Evolutionary conservation across 2,329 filamentous ascomycete species (phyloP), one percentile per base, ranked within the genome.

Genomic region (Dothistroma pini): DNA sequence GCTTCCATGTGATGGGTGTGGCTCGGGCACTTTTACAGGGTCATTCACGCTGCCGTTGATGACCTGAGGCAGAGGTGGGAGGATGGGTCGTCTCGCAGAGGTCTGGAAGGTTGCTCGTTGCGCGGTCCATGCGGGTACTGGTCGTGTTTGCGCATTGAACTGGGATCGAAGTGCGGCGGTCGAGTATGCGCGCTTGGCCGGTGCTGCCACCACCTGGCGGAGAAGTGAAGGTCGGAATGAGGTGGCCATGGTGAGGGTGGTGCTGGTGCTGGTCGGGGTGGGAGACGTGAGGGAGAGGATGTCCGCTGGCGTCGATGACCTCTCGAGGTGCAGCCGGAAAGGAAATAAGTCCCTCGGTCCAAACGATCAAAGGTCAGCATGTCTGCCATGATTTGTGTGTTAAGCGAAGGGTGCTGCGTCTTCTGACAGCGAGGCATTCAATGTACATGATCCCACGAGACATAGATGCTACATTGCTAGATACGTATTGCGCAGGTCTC

Each of bases 91-190:
- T 78, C 85, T 85, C 77, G 86, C 83, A 48, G 90, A 91, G 72
- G 89, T 90, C 79, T 97, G 93, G 84, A 99, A 96, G 70, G 90
- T 88, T 68, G 92, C 88, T 76, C 86, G 75, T 69, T 71, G 78
- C 74, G 66, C 59, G 65, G 76, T 70, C 70, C 75, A 77, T 56
- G 75, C 73, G 70, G 81, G 68, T 56, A 68, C 67, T 58, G 73
- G 72, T 69, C 63, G 68, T 65, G 61, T 67, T 57, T 59, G 68
- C 65, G 64, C 68, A 55, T 62, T 53, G 51, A 35, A 68, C 62
- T 66, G 67, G 49, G 64, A 57, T 63, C 73, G 71, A 69, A 73
- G 70, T 60, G 77, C 74, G 44, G 69, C 57, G 63, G 62, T 56
- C 57, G 72, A 69, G 70, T 68, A 66, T 59, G 75, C 70, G 69